Percentiles rank a stretch among this genome's conserved stretches.
Evolutionary conservation across 768 basidiomycete species (phyloP).

Genomic region (Chalciporus pseudorubinellus): DNA sequence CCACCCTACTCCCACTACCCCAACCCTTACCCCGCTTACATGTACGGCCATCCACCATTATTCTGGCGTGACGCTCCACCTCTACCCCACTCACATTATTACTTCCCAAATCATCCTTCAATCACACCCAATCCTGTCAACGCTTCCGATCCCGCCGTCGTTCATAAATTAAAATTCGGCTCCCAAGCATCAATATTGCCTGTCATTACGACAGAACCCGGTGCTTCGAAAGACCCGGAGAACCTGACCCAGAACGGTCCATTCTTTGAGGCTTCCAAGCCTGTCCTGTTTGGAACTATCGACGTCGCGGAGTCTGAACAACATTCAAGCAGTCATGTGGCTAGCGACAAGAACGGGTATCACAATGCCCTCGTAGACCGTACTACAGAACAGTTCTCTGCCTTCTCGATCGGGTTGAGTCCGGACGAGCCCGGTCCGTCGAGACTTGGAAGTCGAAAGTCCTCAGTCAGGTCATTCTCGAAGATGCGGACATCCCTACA

Average conservation of each 20-base stretch:
- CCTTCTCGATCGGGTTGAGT: conserved; percentile 46
- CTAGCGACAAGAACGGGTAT: conserved; percentile 2
- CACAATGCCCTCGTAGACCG: conserved; percentile 16
- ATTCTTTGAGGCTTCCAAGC: conserved; percentile 15
- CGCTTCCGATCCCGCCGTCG: conserved; percentile 12
- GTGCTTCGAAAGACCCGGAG: conserved; percentile 1
- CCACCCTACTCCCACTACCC: conserved; percentile 37
- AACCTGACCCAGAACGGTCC: conserved; percentile 5
- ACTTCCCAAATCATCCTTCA: conserved; percentile 19
- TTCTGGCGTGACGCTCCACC: conserved; percentile 35
- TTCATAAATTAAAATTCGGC: conserved; percentile 17
- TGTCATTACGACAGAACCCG: conserved; percentile 12
- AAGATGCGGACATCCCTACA: conserved; percentile 4
- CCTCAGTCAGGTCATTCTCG: conserved; percentile 21
- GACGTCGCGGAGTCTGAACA: conserved; percentile 25
- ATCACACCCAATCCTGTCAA: conserved; percentile 7
- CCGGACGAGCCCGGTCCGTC: conserved; percentile 35
- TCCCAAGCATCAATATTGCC: conserved; percentile 9
- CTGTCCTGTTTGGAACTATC: conserved; percentile 56
- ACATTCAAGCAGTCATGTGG: neutral
- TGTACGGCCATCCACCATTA: conserved; percentile 36
- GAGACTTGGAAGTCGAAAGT: conserved; percentile 25
- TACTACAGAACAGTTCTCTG: conserved; percentile 29
- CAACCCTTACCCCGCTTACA: conserved; percentile 33
- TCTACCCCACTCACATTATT: conserved; percentile 9